Percentiles rank a stretch among this genome's conserved stretches.
These are phyloP conservation scores for Diaporthe amygdali DNA, from an alignment of 2,329 filamentous ascomycete species.

Conservation along the genomic window DNA sequence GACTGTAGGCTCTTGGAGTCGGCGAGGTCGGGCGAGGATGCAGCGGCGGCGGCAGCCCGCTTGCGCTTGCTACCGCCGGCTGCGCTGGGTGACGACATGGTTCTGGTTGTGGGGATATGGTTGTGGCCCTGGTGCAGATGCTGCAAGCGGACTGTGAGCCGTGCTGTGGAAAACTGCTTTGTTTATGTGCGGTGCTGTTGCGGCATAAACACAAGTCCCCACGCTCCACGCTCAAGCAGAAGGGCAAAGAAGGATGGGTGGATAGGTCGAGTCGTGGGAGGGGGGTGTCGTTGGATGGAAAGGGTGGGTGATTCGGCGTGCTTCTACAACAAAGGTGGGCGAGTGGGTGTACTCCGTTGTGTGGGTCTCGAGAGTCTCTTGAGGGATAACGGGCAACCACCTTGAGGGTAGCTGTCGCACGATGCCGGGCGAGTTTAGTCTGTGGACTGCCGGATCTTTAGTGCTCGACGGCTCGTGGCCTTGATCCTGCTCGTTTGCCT, in stretches of 20 bases:
- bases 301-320: constrained; percentile 20
- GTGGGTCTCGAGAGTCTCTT: neutral
- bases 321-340: constrained; percentile 12
- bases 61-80: constrained; percentile 75
- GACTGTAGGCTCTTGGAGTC: constrained; percentile 41
- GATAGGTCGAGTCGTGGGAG: constrained; percentile 2
- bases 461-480: neutral
- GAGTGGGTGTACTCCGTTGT: constrained; percentile 4
- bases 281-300: constrained; percentile 10
- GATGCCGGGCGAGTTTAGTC: neutral
- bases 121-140: neutral
- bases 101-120: constrained; percentile 25
- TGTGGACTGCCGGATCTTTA: neutral
- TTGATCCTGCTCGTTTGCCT: neutral
- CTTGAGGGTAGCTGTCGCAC: neutral
- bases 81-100: constrained; percentile 65
- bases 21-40: constrained; percentile 44
- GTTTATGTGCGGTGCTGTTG: neutral
- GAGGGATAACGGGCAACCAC: neutral
- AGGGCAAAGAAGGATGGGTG: neutral
- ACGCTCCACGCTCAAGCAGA: neutral
- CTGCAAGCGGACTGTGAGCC: constrained; percentile 8
- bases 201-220: neutral
- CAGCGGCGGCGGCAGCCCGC: constrained; percentile 65
- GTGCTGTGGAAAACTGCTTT: neutral